A percentile compares a stretch with the other conserved stretches of the same genome.
Conservation (phyloP, 306 rosid species). For the Fragaria ananassa region DNA sequence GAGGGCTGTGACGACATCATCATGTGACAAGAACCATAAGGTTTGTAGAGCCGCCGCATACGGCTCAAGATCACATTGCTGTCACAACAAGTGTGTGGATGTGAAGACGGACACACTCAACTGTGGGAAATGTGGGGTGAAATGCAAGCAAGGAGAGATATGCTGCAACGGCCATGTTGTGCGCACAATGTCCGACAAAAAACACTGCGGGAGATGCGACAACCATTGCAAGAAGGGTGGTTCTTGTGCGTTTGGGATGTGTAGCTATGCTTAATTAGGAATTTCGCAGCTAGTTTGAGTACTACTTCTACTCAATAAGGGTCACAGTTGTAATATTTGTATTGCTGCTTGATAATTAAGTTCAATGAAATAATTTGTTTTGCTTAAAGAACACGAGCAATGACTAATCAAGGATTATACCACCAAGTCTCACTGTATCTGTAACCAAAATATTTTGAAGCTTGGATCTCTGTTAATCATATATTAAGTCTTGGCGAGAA, state of each 20-base stretch:
- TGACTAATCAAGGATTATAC: no score
- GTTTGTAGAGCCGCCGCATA: constrained; percentile 30
- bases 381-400: no score
- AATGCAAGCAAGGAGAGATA: constrained; percentile 38
- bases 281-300: neutral
- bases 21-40: constrained; percentile 45
- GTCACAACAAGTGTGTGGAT: constrained; percentile 45
- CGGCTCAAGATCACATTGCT: constrained; percentile 38
- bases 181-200: constrained; percentile 31
- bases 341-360: neutral
- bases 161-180: constrained; percentile 54
- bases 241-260: constrained; percentile 46
- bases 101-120: constrained; percentile 32
- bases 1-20: neutral
- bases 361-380: neutral
- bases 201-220: constrained; percentile 56
- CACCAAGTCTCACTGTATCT: no score
- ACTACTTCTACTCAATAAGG: neutral
- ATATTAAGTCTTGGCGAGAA: no score
- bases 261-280: constrained; percentile 42
- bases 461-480: neutral
- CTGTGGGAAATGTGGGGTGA: constrained; percentile 61
- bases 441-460: no score
- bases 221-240: constrained; percentile 37
- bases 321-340: neutral